Evolutionary conservation across 306 rosid genomes (phyloP).

Genomic region (Urtica urens): DNA sequence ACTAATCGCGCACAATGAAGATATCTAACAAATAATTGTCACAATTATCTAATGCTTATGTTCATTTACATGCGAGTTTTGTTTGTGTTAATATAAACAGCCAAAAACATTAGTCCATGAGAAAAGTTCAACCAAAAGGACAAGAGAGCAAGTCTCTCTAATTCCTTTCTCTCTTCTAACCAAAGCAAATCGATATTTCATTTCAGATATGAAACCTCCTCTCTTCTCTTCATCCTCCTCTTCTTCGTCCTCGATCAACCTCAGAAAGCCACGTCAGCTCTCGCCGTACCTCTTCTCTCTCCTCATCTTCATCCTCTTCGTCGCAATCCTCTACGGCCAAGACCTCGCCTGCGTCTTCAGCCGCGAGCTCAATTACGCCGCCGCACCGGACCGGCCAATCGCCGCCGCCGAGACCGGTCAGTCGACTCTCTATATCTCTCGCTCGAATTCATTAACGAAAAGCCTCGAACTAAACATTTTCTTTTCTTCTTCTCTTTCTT

Average conservation of each 20-base stretch:
- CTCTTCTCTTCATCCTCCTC: conserved; percentile 25
- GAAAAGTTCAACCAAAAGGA: not conserved
- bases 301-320: conserved; percentile 61
- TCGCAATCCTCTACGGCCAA: conserved; percentile 52
- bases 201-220: conserved; percentile 36
- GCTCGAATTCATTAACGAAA: not conserved
- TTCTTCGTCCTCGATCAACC: conserved; percentile 27
- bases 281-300: conserved; percentile 65
- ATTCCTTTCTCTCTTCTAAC: not conserved
- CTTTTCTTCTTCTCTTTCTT: too few relatives aligned
- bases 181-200: not conserved
- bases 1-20: not conserved
- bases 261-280: conserved; percentile 43
- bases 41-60: not conserved
- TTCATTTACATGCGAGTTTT: too few relatives aligned
- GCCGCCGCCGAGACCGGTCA: conserved; percentile 40
- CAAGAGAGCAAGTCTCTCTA: not conserved
- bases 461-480: not conserved
- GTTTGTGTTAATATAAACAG: not conserved
- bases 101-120: not conserved
- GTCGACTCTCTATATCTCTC: conserved; percentile 21
- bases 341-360: conserved; percentile 57
- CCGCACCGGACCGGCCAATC: conserved; percentile 13
- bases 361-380: conserved; percentile 39
- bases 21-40: not conserved